phyloP scores from a whole-genome alignment of 1,284 basidiomycete genomes.

The Coniophora puteana region DNA sequence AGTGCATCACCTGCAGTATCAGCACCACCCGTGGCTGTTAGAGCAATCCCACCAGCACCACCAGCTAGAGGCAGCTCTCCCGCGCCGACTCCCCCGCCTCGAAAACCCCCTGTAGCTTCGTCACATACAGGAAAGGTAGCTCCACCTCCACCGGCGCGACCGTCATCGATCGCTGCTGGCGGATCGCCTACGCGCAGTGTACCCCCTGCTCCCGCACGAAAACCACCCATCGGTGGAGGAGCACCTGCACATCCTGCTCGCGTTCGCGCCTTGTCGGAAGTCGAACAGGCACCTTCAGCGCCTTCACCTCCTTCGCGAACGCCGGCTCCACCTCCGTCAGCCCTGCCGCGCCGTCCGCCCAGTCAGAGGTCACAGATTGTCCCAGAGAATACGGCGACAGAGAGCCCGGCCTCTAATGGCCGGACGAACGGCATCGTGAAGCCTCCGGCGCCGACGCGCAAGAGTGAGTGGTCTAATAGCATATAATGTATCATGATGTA shows the following conservation, averaged over 20 bases:
- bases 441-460: slow-evolving; percentile 32
- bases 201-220: slow-evolving; percentile 28
- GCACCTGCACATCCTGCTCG: slow-evolving; percentile 39
- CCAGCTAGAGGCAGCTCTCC: slow-evolving; percentile 24
- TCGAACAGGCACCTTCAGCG: slow-evolving; percentile 15
- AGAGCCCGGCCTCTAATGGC: slow-evolving; percentile 5
- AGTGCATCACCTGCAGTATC: slow-evolving; percentile 18
- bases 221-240: slow-evolving; percentile 18
- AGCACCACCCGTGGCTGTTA: slow-evolving; percentile 22
- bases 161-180: slow-evolving; percentile 22
- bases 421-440: slow-evolving; percentile 27
- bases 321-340: slow-evolving; percentile 6
- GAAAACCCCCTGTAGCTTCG: slow-evolving; percentile 13
- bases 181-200: slow-evolving; percentile 20
- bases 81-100: slow-evolving; percentile 14
- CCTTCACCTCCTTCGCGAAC: slow-evolving; percentile 15
- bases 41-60: slow-evolving; percentile 24
- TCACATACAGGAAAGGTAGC: slow-evolving; percentile 7
- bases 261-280: slow-evolving; percentile 29
- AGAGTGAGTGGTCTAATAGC: slow-evolving; percentile 41
- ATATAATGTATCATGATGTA: slow-evolving; percentile 6
- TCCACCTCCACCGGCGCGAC: slow-evolving; percentile 31
- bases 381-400: slow-evolving; percentile 16
- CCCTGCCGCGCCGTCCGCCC: slow-evolving; percentile 6
- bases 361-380: slow-evolving; percentile 19